Base-by-base conservation (phyloP, 1,284 basidiomycete genomes). In the Tausonia pullulans region DNA sequence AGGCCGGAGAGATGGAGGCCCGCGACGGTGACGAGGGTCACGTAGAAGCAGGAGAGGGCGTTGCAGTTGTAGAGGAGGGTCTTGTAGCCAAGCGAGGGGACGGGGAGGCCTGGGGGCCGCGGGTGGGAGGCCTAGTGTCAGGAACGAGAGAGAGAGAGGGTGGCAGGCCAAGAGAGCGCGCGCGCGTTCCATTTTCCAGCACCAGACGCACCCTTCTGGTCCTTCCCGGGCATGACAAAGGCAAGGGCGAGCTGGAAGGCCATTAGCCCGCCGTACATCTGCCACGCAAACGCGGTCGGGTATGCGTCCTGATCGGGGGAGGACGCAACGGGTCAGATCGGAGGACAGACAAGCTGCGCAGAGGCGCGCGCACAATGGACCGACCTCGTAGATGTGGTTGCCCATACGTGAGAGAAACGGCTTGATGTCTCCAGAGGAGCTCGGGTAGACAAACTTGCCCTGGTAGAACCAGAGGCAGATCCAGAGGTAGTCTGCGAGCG, bases 391-490 rank as follows among this genome's bases (percentile, higher is more conserved):
- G 68, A 94, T 80, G 74, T 96, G 92, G 11, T 76, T 79, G 83
- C 88, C 89, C 89, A 97, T 93, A 58, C 83, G 81, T 63, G 77
- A 72, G 44, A 96, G 75, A 80, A 95, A 96, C 1, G 94, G 91
- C 64, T 79, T 71, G 62, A 94, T 81, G 69, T 91, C 89, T 57
- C 83, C 82, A 39, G 84, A 65, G 11, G 88, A 87, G 45, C 78
- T 79, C 0, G 93, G 93, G 69, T 83, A 78, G n/a, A 89, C 84
- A 53, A 96, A 79, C 70, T 83, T 81, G 62, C 95, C 95, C 70
- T 97, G 87, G 75, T 98, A 94, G 77, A 93, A 96, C 84, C 89
- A 93, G 51, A 98, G 82, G 73, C 96, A 99, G 70, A 93, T 91
- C 90, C 92, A 98, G 70, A 98, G 84, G 79, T 98, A 98, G 78